These are phyloP conservation scores for Podila epicladia DNA, from an alignment of 192 early-diverging fungal genomes.

Conservation along the genomic window DNA sequence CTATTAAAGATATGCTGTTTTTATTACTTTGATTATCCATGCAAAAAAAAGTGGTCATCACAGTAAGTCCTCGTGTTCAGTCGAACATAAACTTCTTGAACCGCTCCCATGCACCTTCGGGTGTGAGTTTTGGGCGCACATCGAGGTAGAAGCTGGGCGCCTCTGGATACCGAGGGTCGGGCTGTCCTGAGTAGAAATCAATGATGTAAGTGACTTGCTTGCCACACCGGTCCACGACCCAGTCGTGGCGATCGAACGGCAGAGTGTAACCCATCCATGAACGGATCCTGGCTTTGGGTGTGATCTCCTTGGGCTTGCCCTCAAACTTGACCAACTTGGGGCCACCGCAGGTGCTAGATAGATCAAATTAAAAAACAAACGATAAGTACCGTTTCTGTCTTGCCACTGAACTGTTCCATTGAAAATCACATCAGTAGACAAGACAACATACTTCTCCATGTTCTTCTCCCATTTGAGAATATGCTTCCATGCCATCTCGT, in stretches of 20 bases:
- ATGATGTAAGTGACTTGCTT: constrained; percentile 88
- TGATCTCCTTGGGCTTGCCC: constrained; percentile 75
- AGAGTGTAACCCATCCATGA: constrained; percentile 78
- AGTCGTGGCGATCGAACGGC: constrained; percentile 96
- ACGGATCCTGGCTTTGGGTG: constrained; percentile 74
- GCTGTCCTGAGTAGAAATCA: constrained; percentile 87
- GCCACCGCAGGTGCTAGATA: constrained; percentile 64
- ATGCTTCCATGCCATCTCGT: constrained; percentile 89
- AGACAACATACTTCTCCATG: constrained; percentile 56
- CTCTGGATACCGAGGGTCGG: constrained; percentile 56
- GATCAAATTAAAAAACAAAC: not conserved
- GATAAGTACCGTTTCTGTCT: not conserved
- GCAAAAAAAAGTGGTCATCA: not conserved
- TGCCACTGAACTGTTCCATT: not conserved
- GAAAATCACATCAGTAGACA: not conserved
- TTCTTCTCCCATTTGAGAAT: constrained; percentile 86
- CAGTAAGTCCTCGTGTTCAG: not conserved
- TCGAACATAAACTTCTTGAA: constrained; percentile 48
- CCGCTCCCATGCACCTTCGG: constrained; percentile 65
- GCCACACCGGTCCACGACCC: constrained; percentile 93
- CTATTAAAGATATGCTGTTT: not conserved
- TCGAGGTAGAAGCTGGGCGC: constrained; percentile 82
- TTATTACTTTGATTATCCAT: too few species aligned
- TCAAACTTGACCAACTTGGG: constrained; percentile 80
- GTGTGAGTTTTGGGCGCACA: constrained; percentile 83